Evolutionary conservation across 2,329 filamentous ascomycete species (phyloP).

Genomic region (Xylariaceae sp.): DNA sequence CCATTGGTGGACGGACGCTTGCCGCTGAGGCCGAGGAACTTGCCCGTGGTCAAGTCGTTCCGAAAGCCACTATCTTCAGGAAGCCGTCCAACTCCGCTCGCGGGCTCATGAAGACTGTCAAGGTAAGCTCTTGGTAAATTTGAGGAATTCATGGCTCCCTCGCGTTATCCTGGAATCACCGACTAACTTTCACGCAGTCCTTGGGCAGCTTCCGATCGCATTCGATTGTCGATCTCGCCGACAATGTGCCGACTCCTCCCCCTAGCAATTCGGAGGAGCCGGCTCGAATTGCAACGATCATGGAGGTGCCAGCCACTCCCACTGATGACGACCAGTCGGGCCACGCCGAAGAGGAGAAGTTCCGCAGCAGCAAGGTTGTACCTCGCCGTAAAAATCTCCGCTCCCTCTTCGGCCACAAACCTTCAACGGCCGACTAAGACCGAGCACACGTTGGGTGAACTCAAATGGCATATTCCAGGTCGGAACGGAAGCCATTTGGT

Average conservation of each 20-base stretch:
- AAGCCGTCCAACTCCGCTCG: slow-evolving; percentile 26
- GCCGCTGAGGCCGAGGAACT: slow-evolving; percentile 61
- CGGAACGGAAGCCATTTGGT: not conserved
- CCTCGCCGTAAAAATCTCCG: slow-evolving; percentile 30
- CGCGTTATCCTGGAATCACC: slow-evolving; percentile 1
- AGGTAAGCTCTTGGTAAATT: slow-evolving; percentile 20
- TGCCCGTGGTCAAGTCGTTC: slow-evolving; percentile 34
- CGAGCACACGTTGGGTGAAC: not conserved
- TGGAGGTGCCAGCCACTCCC: slow-evolving; percentile 29
- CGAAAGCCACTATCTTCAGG: slow-evolving; percentile 21
- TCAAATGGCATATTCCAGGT: not conserved
- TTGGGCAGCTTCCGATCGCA: slow-evolving; percentile 30
- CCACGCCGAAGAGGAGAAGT: slow-evolving; percentile 22
- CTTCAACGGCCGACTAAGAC: slow-evolving; percentile 10
- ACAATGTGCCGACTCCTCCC: slow-evolving; percentile 28
- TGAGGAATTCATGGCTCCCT: not conserved
- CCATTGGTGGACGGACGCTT: slow-evolving; percentile 64
- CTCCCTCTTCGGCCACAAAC: slow-evolving; percentile 28
- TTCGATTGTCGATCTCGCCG: slow-evolving; percentile 23
- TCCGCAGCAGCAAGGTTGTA: slow-evolving; percentile 19
- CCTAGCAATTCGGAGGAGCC: slow-evolving; percentile 28
- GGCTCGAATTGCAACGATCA: slow-evolving; percentile 29
- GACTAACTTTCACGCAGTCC: slow-evolving; percentile 28
- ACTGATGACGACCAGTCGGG: slow-evolving; percentile 25
- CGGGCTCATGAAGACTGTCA: slow-evolving; percentile 26